A percentile compares a stretch with the other conserved stretches of the same genome.
phyloP scores from a whole-genome alignment of 257 asterid genomes.

The Gentiana straminea region DNA sequence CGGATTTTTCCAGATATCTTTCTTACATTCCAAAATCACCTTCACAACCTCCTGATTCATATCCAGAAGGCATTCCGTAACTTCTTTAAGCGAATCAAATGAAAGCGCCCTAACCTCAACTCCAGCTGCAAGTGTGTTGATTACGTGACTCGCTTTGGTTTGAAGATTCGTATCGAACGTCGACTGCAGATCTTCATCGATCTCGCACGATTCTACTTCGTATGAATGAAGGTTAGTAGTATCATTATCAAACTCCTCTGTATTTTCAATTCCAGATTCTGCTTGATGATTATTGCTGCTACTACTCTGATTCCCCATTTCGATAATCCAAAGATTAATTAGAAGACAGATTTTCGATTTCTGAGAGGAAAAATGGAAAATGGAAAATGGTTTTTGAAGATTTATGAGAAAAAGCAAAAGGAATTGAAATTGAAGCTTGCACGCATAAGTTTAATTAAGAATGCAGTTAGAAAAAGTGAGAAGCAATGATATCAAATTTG shows the following conservation, averaged over 20 bases:
- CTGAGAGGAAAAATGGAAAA: neutral
- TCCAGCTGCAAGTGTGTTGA: neutral
- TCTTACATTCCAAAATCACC: no score
- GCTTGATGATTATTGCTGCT: no score
- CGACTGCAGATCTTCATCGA: slow-evolving; percentile 42
- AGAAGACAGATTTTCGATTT: no score
- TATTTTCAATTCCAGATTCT: no score
- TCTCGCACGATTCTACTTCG: slow-evolving; percentile 30
- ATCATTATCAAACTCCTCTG: no score
- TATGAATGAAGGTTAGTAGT: no score
- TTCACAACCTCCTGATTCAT: no score
- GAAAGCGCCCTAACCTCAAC: slow-evolving; percentile 73
- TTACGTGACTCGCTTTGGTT: no score
- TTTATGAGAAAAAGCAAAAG: slow-evolving; percentile 5
- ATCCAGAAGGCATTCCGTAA: slow-evolving; percentile 25
- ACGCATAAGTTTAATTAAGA: slow-evolving; percentile 50
- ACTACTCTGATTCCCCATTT: no score
- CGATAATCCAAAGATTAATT: no score
- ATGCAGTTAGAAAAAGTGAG: slow-evolving; percentile 53
- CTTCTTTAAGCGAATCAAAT: slow-evolving; percentile 67
- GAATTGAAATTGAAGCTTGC: slow-evolving; percentile 40
- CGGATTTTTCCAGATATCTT: no score
- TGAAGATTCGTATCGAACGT: no score
- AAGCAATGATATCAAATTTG: slow-evolving; percentile 35
- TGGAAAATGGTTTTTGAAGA: neutral